Evolutionary conservation across 2,329 filamentous ascomycete genomes (phyloP), one percentile per base, ranked within the genome.

Genomic region (Phialemoniopsis sp.): DNA sequence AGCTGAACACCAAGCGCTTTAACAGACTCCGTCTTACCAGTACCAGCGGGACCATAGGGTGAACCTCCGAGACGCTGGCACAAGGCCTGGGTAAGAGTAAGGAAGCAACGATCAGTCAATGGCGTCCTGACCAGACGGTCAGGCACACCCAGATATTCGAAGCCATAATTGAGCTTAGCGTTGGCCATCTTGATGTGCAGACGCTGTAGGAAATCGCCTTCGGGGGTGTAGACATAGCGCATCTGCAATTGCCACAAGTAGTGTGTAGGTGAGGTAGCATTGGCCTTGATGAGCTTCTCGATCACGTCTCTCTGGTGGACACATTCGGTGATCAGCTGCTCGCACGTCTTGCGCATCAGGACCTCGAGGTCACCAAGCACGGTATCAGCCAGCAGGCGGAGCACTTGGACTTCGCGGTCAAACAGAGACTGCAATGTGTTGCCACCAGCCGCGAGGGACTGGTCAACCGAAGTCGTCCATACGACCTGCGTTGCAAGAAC

Each of bases 21-120:
- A 60, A 99, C 93, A 3, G 93, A 98, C 60, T 99, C 93, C 0
- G 93, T 99, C 67, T 99, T 99, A 61, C 93, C 93, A 33, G 93
- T 99, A 71, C 93, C 93, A 43, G 93, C 93, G 49, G 93, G 93
- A 37, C 93, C 93, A 55, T 98, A 98, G 1, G 93, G 93, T 36
- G 94, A 98, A 39, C 94, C 93, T 67, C 93, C 93, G 30, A 99
- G 80, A 53, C 89, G 82, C 63, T 99, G 93, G 59, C 89, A 95
- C 35, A 98, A 75, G 10, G 90, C 93, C 67, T 98, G 93, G 4
- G 91, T 97, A 41, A 98, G 82, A 6, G 94, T 98, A 45, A 97
- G 79, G 78, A 98, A 99, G 66, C 93, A 99, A 47, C 94, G 86
- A 62, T 99, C 94, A 0, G 93, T 99, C 45, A 99, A 79, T 38